A percentile compares a stretch with the other conserved stretches of the same genome.
Evolutionary conservation across 495 filamentous ascomycete species (phyloP).

Genomic region (Niebla homalea): DNA sequence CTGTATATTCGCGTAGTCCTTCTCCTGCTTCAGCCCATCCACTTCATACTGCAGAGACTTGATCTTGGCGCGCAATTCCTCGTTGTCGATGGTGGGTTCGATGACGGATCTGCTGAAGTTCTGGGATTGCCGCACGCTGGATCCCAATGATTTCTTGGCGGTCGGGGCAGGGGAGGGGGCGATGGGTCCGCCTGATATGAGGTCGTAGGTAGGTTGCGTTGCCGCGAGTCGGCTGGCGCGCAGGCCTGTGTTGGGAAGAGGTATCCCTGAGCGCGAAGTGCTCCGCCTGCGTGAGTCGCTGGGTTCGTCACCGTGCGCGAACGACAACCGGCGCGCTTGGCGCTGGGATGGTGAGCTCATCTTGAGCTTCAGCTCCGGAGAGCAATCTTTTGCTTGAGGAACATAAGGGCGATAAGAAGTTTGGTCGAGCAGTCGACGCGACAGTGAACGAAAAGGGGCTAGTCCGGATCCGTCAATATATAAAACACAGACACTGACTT

Average conservation of each 20-base stretch:
- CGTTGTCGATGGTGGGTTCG: slow-evolving; percentile 31
- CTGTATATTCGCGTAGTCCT: slow-evolving; percentile 59
- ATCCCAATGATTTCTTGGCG: slow-evolving; percentile 17
- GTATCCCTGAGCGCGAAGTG: slow-evolving; percentile 12
- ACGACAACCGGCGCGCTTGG: slow-evolving; percentile 12
- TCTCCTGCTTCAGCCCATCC: slow-evolving; percentile 68
- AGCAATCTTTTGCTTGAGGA: neutral
- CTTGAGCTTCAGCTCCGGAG: neutral
- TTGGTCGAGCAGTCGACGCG: neutral
- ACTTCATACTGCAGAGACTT: slow-evolving; percentile 58
- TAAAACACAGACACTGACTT: slow-evolving; percentile 1
- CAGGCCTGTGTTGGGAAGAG: slow-evolving; percentile 15
- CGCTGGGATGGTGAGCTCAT: slow-evolving; percentile 17
- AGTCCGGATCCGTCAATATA: slow-evolving; percentile 1
- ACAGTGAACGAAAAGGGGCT: neutral
- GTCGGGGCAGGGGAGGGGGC: slow-evolving; percentile 13
- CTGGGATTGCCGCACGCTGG: slow-evolving; percentile 26
- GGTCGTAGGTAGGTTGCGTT: slow-evolving; percentile 48
- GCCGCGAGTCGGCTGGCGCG: slow-evolving; percentile 19
- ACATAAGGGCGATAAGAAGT: neutral
- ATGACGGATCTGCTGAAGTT: slow-evolving; percentile 9
- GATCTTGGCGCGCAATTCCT: slow-evolving; percentile 54
- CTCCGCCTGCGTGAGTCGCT: slow-evolving; percentile 5
- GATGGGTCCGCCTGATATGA: slow-evolving; percentile 39
- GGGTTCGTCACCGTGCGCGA: neutral